Conservation (phyloP, 2,329 filamentous ascomycete genomes). For the Diaporthe sp. region DNA sequence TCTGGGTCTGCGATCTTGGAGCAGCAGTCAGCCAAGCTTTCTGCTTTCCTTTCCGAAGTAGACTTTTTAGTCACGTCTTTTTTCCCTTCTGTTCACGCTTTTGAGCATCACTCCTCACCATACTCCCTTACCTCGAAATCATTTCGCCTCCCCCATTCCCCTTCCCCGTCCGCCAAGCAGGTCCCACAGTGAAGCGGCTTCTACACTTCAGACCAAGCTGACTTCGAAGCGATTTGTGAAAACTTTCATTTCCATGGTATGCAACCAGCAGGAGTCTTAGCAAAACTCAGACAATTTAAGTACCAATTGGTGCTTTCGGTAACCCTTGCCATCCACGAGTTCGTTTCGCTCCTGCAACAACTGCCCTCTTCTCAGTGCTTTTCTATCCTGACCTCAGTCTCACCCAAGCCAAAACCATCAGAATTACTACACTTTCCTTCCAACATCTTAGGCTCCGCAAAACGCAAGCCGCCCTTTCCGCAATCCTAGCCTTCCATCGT, state of each 20-base stretch:
- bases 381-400: too few relatives aligned
- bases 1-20: not conserved
- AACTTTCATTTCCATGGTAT: not conserved
- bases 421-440: not conserved
- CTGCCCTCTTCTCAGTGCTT: too few relatives aligned
- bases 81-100: not conserved
- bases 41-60: not conserved
- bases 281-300: too few relatives aligned
- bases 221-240: not conserved
- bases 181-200: not conserved
- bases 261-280: too few relatives aligned
- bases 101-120: not conserved
- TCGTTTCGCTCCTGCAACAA: not conserved
- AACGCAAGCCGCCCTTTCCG: not conserved
- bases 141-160: not conserved
- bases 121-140: not conserved
- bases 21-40: too few relatives aligned
- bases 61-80: not conserved
- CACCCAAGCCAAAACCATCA: too few relatives aligned
- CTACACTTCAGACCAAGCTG: not conserved
- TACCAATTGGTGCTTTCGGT: too few relatives aligned
- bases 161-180: accelerated
- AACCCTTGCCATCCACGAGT: not conserved
- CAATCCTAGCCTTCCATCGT: too few relatives aligned
- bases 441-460: not conserved